These are phyloP conservation scores for Nidularia pulvinata DNA, from an alignment of 768 basidiomycete species.

Conservation along the genomic window DNA sequence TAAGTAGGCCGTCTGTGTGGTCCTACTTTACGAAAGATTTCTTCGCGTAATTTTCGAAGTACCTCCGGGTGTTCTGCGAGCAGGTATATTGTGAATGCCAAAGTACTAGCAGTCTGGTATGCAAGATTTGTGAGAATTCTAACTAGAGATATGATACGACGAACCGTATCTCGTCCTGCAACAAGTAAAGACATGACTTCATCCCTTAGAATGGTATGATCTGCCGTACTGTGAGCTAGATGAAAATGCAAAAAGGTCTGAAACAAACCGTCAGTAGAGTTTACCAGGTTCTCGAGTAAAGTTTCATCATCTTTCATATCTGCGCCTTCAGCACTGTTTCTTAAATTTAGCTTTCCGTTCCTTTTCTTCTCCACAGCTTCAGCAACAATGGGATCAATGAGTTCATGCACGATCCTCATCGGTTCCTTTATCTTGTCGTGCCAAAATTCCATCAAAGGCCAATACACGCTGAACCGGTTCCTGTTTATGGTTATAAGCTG, in stretches of 20 bases:
- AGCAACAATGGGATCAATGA: constrained; percentile 49
- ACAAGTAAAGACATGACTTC: constrained; percentile 9
- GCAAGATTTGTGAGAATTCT: background rate
- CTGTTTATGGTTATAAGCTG: constrained; percentile 37
- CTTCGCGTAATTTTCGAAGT: constrained; percentile 34
- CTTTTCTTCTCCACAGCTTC: constrained; percentile 40
- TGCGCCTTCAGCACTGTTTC: constrained; percentile 1
- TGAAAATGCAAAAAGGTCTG: background rate
- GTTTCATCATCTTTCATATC: constrained; percentile 36
- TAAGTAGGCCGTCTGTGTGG: constrained; percentile 31
- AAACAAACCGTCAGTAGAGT: constrained; percentile 46
- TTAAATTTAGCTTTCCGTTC: background rate
- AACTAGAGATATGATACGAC: constrained; percentile 5
- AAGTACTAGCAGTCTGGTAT: constrained; percentile 31
- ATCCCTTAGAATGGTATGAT: constrained; percentile 37
- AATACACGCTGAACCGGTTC: constrained; percentile 26
- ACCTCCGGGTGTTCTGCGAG: constrained; percentile 41
- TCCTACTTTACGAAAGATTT: constrained; percentile 39
- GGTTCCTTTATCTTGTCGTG: constrained; percentile 38
- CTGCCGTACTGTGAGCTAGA: constrained; percentile 4
- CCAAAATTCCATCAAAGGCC: constrained; percentile 49
- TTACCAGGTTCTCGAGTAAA: constrained; percentile 47
- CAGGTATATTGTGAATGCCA: constrained; percentile 43
- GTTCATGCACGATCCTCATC: constrained; percentile 42
- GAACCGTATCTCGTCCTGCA: constrained; percentile 56